Conservation (phyloP, 345 rosid genomes). For the Physaria fendleri region DNA sequence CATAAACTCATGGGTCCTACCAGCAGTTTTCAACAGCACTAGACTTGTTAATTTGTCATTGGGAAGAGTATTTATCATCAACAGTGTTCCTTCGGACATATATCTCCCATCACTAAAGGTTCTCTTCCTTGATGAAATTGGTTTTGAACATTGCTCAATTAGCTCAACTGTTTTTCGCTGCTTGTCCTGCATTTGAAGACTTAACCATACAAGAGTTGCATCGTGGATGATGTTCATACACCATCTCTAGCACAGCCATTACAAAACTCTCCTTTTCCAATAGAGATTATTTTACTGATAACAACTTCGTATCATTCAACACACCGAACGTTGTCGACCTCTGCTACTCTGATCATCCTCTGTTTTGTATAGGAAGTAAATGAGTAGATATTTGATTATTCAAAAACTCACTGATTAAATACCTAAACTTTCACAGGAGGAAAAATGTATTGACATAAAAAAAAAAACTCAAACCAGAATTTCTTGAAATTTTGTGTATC, state of each 20-base stretch:
- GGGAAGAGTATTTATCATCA: no score
- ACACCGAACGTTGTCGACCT: background rate
- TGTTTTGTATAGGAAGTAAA: no score
- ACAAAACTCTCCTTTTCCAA: background rate
- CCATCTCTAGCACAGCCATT: background rate
- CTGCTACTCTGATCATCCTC: background rate
- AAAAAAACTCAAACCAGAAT: no score
- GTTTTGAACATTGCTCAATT: background rate
- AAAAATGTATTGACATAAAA: no score
- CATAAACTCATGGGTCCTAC: background rate
- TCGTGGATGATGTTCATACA: background rate
- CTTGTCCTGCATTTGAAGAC: background rate
- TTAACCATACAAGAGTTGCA: background rate
- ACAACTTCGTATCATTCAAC: no score
- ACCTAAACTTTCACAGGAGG: no score
- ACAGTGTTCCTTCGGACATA: background rate
- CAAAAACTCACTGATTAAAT: no score
- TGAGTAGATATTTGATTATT: no score
- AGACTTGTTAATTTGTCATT: background rate
- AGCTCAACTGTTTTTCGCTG: background rate
- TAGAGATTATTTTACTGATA: no score
- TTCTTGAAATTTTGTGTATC: no score
- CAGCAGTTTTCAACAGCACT: background rate
- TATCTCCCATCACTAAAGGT: background rate
- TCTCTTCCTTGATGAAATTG: background rate